phyloP scores from a whole-genome alignment of 352 stramenopile genomes.

The Blastocystis sp. region DNA sequence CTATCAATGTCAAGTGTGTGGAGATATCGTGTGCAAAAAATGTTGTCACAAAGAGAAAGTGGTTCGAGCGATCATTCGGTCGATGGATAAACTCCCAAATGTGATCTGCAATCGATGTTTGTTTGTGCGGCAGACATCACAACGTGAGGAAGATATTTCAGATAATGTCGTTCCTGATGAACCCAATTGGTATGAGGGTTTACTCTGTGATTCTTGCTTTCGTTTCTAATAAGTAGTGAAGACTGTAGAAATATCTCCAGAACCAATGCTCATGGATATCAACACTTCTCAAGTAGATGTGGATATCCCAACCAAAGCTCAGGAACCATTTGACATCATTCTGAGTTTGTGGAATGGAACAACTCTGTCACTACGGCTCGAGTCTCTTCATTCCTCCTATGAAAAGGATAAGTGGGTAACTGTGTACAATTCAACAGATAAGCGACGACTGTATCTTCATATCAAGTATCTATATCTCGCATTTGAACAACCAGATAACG shows the following conservation, averaged over 20 bases:
- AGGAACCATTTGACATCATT: not conserved
- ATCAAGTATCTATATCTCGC: slow-evolving; percentile 24
- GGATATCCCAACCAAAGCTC: too few species aligned
- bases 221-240: not conserved
- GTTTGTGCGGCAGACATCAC: not conserved
- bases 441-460: slow-evolving; percentile 8
- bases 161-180: not conserved
- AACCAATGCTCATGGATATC: not conserved
- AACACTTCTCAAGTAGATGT: slow-evolving; percentile 1
- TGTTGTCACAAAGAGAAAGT: slow-evolving; percentile 19
- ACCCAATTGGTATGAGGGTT: not conserved
- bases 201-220: not conserved
- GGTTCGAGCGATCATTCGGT: not conserved
- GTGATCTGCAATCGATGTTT: slow-evolving; percentile 34
- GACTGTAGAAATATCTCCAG: not conserved
- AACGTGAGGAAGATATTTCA: not conserved
- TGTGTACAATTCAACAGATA: not conserved
- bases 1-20: slow-evolving; percentile 16
- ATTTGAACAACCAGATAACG: not conserved
- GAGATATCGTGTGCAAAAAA: slow-evolving; percentile 6
- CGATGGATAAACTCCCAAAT: not conserved
- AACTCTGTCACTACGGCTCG: not conserved
- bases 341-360: not conserved
- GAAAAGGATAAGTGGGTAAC: slow-evolving; percentile 15
- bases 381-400: not conserved